Conservation (phyloP, 2,329 filamentous ascomycete genomes). For the Cryphonectria nitschkei region DNA sequence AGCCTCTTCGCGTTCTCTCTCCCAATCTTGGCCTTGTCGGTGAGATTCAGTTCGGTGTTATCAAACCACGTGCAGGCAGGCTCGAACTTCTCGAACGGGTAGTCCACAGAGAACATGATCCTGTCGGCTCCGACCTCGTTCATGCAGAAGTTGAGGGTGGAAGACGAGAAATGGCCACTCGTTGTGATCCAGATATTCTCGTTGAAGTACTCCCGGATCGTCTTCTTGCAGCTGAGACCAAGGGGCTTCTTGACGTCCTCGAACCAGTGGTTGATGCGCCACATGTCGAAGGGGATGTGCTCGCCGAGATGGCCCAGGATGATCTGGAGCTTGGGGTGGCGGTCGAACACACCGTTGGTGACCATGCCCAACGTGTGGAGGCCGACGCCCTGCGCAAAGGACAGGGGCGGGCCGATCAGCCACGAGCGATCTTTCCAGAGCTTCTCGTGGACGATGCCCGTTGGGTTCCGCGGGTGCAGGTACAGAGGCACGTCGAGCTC, state of each 20-base stretch:
- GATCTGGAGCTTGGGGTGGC: slow-evolving; percentile 43
- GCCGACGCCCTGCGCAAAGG: slow-evolving; percentile 38
- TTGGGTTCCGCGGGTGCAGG: slow-evolving; percentile 41
- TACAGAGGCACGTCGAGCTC: slow-evolving; percentile 41
- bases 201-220: slow-evolving; percentile 34
- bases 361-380: slow-evolving; percentile 42
- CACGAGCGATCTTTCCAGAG: slow-evolving; percentile 38
- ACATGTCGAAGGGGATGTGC: slow-evolving; percentile 35
- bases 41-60: slow-evolving; percentile 19
- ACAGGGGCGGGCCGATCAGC: slow-evolving; percentile 30
- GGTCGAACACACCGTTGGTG: slow-evolving; percentile 41
- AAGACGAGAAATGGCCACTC: slow-evolving; percentile 35
- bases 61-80: slow-evolving; percentile 35
- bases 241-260: slow-evolving; percentile 33
- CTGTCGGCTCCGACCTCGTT: slow-evolving; percentile 32
- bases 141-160: slow-evolving; percentile 33
- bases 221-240: slow-evolving; percentile 32
- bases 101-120: slow-evolving; percentile 35
- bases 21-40: slow-evolving; percentile 13
- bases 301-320: slow-evolving; percentile 48
- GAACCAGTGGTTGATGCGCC: slow-evolving; percentile 35
- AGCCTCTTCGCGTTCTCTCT: slow-evolving; percentile 26
- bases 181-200: slow-evolving; percentile 35
- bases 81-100: slow-evolving; percentile 35
- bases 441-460: slow-evolving; percentile 52